Percentiles rank a stretch among this genome's conserved stretches.
Evolutionary conservation across 2,329 filamentous ascomycete genomes (phyloP).

Genomic region (Ascochyta rabiei): DNA sequence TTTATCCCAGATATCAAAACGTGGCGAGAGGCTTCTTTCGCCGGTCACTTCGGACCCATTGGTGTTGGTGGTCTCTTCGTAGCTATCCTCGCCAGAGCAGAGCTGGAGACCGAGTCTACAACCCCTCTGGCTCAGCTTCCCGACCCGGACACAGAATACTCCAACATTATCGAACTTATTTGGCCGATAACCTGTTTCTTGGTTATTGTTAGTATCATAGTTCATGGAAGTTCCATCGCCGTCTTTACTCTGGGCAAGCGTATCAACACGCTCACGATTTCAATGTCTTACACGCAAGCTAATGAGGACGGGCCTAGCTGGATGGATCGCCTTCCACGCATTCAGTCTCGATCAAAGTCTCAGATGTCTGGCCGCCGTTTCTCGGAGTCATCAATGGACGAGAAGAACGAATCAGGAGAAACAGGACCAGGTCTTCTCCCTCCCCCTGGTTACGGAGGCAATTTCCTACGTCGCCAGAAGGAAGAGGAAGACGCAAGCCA

Average conservation of each 20-base stretch:
- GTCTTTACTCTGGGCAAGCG: slow-evolving; percentile 97
- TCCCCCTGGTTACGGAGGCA: slow-evolving; percentile 72
- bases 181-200: slow-evolving; percentile 97
- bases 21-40: slow-evolving; percentile 95
- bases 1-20: slow-evolving; percentile 97
- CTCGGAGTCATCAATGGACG: slow-evolving; percentile 62
- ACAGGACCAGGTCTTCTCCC: slow-evolving; percentile 71
- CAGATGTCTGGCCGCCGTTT: slow-evolving; percentile 73
- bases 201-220: slow-evolving; percentile 90
- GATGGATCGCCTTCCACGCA: slow-evolving; percentile 89
- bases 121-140: slow-evolving; percentile 74
- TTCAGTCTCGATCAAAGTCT: slow-evolving; percentile 82
- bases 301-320: slow-evolving; percentile 88
- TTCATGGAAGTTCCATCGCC: slow-evolving; percentile 97
- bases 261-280: slow-evolving; percentile 94
- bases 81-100: slow-evolving; percentile 89
- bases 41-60: slow-evolving; percentile 96
- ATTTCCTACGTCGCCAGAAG: slow-evolving; percentile 79
- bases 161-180: slow-evolving; percentile 79
- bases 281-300: slow-evolving; percentile 92
- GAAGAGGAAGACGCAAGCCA: slow-evolving; percentile 74
- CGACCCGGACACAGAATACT: slow-evolving; percentile 63
- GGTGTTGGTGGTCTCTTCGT: slow-evolving; percentile 97
- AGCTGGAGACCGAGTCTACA: slow-evolving; percentile 77
- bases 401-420: slow-evolving; percentile 60